Evolutionary conservation across 2,329 filamentous ascomycete species (phyloP).

Genomic region (Arthroderma uncinatum): DNA sequence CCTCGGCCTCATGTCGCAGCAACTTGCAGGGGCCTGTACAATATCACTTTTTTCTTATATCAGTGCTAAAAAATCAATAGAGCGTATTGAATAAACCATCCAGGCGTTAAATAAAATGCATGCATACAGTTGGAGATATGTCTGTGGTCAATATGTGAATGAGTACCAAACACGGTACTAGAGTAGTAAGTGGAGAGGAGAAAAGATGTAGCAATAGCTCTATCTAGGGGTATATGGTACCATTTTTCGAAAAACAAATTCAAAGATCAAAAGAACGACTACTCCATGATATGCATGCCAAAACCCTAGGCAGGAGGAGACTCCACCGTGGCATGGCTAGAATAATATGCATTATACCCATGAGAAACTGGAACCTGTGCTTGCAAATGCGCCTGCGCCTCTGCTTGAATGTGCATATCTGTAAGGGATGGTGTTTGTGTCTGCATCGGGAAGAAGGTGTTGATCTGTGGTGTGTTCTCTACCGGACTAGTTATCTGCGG

Average conservation of each 20-base stretch:
- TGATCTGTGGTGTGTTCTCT: not conserved
- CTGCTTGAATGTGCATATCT: not conserved
- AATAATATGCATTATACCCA: not conserved
- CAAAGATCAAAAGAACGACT: not conserved
- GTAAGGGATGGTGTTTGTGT: not conserved
- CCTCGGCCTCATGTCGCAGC: not conserved
- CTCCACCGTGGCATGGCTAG: not conserved
- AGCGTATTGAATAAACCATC: not conserved
- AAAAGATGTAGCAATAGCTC: not conserved
- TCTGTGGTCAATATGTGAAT: too few species aligned
- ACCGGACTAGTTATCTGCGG: not conserved
- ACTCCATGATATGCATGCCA: not conserved
- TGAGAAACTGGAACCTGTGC: not conserved
- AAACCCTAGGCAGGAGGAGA: not conserved
- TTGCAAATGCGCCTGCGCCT: not conserved
- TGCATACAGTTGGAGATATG: not conserved
- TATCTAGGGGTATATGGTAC: constrained; percentile 8
- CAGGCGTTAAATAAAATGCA: not conserved
- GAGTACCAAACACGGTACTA: not conserved
- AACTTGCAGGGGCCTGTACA: not conserved
- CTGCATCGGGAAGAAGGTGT: not conserved
- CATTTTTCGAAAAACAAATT: not conserved
- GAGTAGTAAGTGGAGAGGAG: not conserved
- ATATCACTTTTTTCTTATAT: not conserved
- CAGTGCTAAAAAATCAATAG: not conserved